A percentile compares a stretch with the other conserved stretches of the same genome.
phyloP scores from a whole-genome alignment of 2,329 filamentous ascomycete species.

The Fusarium sp. region DNA sequence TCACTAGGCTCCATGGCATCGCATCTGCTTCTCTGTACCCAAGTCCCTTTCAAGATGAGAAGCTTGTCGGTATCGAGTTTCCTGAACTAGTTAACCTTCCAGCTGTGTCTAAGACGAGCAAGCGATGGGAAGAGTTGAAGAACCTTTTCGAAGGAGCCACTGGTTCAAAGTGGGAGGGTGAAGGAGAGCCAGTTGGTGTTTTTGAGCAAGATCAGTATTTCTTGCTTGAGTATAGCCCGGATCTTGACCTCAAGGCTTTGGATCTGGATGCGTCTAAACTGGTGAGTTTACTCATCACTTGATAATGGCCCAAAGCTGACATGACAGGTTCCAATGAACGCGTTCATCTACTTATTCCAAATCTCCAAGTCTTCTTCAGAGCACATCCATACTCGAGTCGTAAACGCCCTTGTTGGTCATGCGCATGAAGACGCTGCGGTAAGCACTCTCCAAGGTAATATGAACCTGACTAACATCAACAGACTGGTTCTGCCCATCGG shows the following conservation, averaged over 20 bases:
- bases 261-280: not conserved
- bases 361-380: not conserved
- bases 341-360: conserved; percentile 10
- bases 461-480: not conserved
- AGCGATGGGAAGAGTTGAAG: not conserved
- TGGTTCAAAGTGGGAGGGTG: not conserved
- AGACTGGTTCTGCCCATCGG: conserved; percentile 14
- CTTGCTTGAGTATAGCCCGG: not conserved
- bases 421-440: not conserved
- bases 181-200: not conserved
- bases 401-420: not conserved
- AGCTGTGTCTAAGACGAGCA: rapidly evolving
- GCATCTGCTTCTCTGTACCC: not conserved
- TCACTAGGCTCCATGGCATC: conserved; percentile 6
- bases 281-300: not conserved
- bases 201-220: conserved; percentile 18
- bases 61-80: conserved; percentile 11
- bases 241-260: conserved; percentile 5
- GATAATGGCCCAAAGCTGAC: rapidly evolving
- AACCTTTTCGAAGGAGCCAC: not conserved
- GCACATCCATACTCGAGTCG: conserved; percentile 1
- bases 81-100: not conserved
- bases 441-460: rapidly evolving
- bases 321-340: not conserved
- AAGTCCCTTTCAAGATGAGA: not conserved